These are phyloP conservation scores for Candida sonorensis DNA, from an alignment of 805 yeast genomes.

Conservation along the genomic window DNA sequence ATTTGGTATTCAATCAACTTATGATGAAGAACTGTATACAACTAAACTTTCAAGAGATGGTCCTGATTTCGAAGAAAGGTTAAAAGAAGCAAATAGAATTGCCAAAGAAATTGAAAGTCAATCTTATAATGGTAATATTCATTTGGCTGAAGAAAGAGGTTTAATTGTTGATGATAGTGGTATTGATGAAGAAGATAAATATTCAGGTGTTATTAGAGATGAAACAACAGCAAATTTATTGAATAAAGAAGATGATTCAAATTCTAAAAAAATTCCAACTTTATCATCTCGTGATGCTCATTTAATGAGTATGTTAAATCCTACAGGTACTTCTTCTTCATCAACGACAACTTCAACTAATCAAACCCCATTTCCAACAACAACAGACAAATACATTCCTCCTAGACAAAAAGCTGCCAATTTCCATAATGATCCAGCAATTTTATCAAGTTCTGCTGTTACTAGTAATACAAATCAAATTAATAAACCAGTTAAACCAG, in stretches of 20 bases:
- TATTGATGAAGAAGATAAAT: conserved; percentile 91
- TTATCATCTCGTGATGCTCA: too few species aligned
- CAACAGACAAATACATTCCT: conserved; percentile 43
- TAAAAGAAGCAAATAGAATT: conserved; percentile 64
- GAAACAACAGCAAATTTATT: conserved; percentile 4
- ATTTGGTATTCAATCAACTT: conserved; percentile 82
- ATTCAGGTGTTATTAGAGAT: conserved; percentile 81
- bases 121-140: conserved; percentile 58
- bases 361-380: conserved; percentile 3
- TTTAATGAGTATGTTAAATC: not conserved
- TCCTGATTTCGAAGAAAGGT: conserved; percentile 63
- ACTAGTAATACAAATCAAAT: conserved; percentile 2
- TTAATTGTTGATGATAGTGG: conserved; percentile 71
- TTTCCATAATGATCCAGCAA: conserved; percentile 59
- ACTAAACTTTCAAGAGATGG: conserved; percentile 63
- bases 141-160: conserved; percentile 91
- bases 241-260: too few species aligned
- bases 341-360: too few species aligned
- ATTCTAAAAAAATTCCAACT: too few species aligned
- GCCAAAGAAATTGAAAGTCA: conserved; percentile 80
- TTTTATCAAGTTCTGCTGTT: conserved; percentile 46
- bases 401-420: conserved; percentile 50
- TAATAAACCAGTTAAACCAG: too few species aligned
- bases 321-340: conserved; percentile 19
- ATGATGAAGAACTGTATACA: conserved; percentile 83